Evolutionary conservation across 257 asterid genomes (phyloP).

Genomic region (Ehretia macrophylla): DNA sequence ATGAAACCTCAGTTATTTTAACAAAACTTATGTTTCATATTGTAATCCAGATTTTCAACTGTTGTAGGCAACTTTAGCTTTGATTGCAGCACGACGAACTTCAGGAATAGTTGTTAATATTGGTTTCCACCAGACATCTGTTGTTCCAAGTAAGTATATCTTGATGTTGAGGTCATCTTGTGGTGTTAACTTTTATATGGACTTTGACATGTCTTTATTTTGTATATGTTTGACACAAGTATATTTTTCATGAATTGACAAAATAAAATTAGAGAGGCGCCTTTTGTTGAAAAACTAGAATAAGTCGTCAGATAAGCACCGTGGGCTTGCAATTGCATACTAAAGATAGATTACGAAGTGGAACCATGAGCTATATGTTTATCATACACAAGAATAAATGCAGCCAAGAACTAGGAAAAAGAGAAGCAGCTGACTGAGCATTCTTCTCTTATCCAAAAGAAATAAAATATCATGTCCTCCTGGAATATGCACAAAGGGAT

Average conservation of each 20-base stretch:
- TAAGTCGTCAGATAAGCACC: neutral
- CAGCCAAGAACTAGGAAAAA: too few relatives aligned
- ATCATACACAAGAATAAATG: too few relatives aligned
- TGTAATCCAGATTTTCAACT: neutral
- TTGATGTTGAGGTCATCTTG: conserved; percentile 7
- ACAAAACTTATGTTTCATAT: too few relatives aligned
- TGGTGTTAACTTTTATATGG: neutral
- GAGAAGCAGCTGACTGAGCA: too few relatives aligned
- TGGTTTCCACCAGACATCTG: conserved; percentile 87
- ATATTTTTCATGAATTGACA: neutral
- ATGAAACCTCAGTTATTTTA: too few relatives aligned
- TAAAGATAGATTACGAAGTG: too few relatives aligned
- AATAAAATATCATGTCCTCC: too few relatives aligned
- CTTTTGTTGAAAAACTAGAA: neutral
- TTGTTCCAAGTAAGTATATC: conserved; percentile 73
- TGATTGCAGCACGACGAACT: conserved; percentile 79
- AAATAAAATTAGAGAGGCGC: neutral
- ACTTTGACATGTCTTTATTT: neutral
- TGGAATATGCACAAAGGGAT: too few relatives aligned
- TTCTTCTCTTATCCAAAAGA: too few relatives aligned
- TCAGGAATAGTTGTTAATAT: conserved; percentile 93
- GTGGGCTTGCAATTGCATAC: too few relatives aligned
- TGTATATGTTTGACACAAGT: neutral
- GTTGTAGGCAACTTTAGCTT: conserved; percentile 81
- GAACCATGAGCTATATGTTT: too few relatives aligned